Evolutionary conservation across 768 basidiomycete genomes (phyloP).

Genomic region (Tulasnella sp.): DNA sequence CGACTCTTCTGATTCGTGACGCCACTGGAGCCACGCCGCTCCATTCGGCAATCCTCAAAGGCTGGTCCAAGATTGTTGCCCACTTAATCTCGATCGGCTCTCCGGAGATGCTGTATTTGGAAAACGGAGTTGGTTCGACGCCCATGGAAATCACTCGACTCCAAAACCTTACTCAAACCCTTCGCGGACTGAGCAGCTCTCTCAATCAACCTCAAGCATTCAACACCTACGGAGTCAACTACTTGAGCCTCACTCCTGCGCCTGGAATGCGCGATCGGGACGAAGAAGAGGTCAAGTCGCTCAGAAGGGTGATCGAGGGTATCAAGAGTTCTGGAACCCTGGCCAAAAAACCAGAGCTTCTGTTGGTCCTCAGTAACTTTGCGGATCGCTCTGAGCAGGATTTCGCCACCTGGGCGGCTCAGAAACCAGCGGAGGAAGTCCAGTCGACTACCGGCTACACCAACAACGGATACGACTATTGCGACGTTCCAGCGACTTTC

Average conservation of each 20-base stretch:
- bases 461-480: background rate
- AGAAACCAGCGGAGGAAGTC: too few relatives aligned
- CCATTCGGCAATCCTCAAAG: constrained; percentile 44
- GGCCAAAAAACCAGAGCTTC: constrained; percentile 15
- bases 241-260: background rate
- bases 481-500: background rate
- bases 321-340: background rate
- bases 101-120: constrained; percentile 42
- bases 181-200: background rate
- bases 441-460: too few relatives aligned
- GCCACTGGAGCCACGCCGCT: constrained; percentile 50
- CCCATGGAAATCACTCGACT: constrained; percentile 33
- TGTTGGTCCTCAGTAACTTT: background rate
- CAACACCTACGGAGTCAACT: background rate
- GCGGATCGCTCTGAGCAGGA: background rate
- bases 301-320: background rate
- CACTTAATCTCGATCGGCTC: constrained; percentile 42
- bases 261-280: background rate
- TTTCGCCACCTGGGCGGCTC: background rate
- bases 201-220: background rate
- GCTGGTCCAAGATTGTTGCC: constrained; percentile 40
- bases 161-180: too few relatives aligned
- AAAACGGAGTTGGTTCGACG: constrained; percentile 44
- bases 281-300: background rate
- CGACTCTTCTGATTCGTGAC: constrained; percentile 42